Percentiles rank a stretch among this genome's conserved stretches.
Evolutionary conservation across 495 filamentous ascomycete genomes (phyloP).

Genomic region (Tirmania nivea): DNA sequence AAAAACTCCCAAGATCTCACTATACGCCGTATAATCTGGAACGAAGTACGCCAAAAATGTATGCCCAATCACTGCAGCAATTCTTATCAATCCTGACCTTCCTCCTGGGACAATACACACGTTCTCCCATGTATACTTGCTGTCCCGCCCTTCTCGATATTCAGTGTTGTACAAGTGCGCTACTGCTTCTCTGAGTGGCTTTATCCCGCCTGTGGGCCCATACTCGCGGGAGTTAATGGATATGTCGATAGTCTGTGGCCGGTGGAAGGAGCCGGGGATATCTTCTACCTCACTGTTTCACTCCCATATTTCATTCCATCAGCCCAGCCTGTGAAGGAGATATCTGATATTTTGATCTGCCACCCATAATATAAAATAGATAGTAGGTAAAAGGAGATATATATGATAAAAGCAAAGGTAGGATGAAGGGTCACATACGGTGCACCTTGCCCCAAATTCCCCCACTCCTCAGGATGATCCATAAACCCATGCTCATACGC

Average conservation of each 20-base stretch:
- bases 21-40: slow-evolving; percentile 51
- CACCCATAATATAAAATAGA: too few species aligned
- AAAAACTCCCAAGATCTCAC: slow-evolving; percentile 87
- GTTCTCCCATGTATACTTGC: slow-evolving; percentile 94
- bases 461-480: slow-evolving; percentile 66
- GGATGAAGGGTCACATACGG: slow-evolving; percentile 21
- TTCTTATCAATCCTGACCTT: slow-evolving; percentile 74
- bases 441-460: slow-evolving; percentile 86
- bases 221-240: slow-evolving; percentile 62
- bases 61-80: slow-evolving; percentile 83
- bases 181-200: slow-evolving; percentile 70
- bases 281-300: slow-evolving; percentile 50
- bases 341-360: too few species aligned
- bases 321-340: too few species aligned
- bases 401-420: too few species aligned
- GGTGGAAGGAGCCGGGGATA: slow-evolving; percentile 69
- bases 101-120: slow-evolving; percentile 95
- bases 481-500: slow-evolving; percentile 59
- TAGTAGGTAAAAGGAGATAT: too few species aligned
- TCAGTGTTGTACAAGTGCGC: slow-evolving; percentile 82
- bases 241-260: slow-evolving; percentile 66
- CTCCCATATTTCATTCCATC: too few species aligned
- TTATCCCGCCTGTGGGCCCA: slow-evolving; percentile 85
- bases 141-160: slow-evolving; percentile 69
- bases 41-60: slow-evolving; percentile 80